Base-by-base conservation (phyloP, 371 early-diverging fungal species). In the Apophysomyces elegans region DNA sequence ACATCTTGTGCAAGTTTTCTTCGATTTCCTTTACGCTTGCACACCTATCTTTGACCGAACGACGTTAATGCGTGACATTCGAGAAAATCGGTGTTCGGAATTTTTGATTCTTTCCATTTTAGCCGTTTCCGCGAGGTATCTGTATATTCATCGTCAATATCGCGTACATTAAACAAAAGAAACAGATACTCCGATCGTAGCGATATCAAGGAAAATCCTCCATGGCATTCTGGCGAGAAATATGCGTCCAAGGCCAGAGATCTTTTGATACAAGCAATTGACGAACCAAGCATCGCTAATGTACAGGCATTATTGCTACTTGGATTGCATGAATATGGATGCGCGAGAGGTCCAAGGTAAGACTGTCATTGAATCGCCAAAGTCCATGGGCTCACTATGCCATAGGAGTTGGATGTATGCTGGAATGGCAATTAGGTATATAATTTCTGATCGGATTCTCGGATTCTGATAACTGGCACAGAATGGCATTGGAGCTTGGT, bases 301-400 rank as follows among this genome's bases (percentile, higher is more conserved):
- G 80, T 84, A 0, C 86, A 87, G 64, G 86, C 81, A 0, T 58
- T 90, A 0, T 18, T 84, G n/a, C 65, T 89, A 21, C 61, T 90
- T n/a, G 59, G 75, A 18, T 61, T 89, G 61, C 86, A 87, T 72
- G 86, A 86, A 45, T 87, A 81, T 64, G 89, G 90, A 1, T 83
- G 85, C 62, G 85, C 84, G 6, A 63, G 86, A 59, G 87, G 86
- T 7, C 86, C 88, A 37, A 79, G 85, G 62, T 71, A 35, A 26
- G 14, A 32, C 2, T 35, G 43, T n/a, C 39, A 14, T 37, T 26
- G n/a, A 13, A 4, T 13, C 2, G 13, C 5, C 37, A 58, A 58
- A 13, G 4, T 11, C 32, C 9, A 37, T 21, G 13, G 4, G n/a
- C 37, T 39, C 11, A 38, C 13, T 11, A 4, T 56, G 47, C 36